These are phyloP conservation scores for Corrigiola litoralis DNA, from an alignment of 179 eudicot genomes.

Conservation along the genomic window DNA sequence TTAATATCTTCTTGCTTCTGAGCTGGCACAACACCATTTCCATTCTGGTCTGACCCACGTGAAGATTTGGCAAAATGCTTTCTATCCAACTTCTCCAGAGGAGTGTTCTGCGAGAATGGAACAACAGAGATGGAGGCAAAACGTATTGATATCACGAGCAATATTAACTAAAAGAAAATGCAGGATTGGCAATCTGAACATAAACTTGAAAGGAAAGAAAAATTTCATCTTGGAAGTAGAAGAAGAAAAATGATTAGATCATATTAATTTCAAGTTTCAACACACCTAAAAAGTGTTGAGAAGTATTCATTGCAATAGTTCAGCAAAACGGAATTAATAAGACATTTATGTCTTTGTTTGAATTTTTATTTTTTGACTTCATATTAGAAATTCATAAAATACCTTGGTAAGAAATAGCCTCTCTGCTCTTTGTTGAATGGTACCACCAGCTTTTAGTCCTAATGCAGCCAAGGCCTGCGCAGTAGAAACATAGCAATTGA, in stretches of 20 bases:
- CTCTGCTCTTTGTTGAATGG: constrained; percentile 95
- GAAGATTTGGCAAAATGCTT: constrained; percentile 79
- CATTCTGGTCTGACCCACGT: constrained; percentile 50
- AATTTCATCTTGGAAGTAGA: too few relatives aligned
- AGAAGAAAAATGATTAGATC: too few relatives aligned
- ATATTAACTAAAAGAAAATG: too few relatives aligned
- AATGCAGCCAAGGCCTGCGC: constrained; percentile 82
- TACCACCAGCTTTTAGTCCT: constrained; percentile 92
- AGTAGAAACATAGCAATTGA: constrained; percentile 5
- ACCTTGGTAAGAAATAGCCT: constrained; percentile 98
- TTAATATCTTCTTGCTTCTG: constrained; percentile 47
- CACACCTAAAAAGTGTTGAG: neutral
- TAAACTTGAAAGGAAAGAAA: neutral
- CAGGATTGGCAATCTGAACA: neutral
- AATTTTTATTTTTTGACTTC: neutral
- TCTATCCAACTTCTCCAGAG: constrained; percentile 77
- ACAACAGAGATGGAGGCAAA: constrained; percentile 8
- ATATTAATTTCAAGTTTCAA: too few relatives aligned
- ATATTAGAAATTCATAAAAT: neutral
- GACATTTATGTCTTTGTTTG: neutral
- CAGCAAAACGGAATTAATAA: neutral
- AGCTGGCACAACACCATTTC: constrained; percentile 37
- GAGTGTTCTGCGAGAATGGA: constrained; percentile 54
- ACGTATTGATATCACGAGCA: too few relatives aligned
- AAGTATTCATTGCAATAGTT: neutral